Conservation (phyloP, 202 grass and related monocot genomes). For the Bolboschoenoplectus hybrid region DNA sequence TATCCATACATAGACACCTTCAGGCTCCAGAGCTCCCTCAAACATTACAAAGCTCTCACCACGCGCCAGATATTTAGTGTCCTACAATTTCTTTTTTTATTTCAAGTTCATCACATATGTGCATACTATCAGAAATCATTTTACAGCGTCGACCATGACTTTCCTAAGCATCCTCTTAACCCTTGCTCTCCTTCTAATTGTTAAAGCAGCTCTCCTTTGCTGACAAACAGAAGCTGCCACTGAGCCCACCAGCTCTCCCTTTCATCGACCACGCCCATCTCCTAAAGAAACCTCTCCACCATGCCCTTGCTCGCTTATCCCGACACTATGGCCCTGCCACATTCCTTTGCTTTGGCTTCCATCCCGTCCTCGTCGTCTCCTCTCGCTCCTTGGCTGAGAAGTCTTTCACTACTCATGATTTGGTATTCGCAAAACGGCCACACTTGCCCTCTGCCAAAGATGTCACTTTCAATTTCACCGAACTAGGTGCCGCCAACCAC, state of each 20-base stretch:
- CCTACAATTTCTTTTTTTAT: too few relatives aligned
- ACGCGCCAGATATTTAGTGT: too few relatives aligned
- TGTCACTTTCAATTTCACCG: conserved; percentile 45
- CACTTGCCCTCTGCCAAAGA: conserved; percentile 25
- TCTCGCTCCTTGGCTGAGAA: conserved; percentile 40
- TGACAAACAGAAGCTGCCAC: neutral
- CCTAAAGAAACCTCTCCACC: conserved; percentile 52
- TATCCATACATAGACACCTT: too few relatives aligned
- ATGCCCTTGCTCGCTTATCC: conserved; percentile 39
- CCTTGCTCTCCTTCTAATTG: too few relatives aligned
- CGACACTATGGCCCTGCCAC: conserved; percentile 28
- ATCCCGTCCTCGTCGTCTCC: conserved; percentile 50
- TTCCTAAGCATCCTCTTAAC: too few relatives aligned
- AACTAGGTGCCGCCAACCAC: conserved; percentile 24
- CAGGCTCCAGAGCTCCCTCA: too few relatives aligned
- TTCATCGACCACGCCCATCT: conserved; percentile 62
- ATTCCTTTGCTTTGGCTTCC: conserved; percentile 43
- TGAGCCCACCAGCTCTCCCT: conserved; percentile 47
- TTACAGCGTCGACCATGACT: too few relatives aligned
- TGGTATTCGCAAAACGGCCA: conserved; percentile 45
- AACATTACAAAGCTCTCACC: too few relatives aligned
- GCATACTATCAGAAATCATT: too few relatives aligned
- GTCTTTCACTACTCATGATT: conserved; percentile 53
- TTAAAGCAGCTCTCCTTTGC: neutral
- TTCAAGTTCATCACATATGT: too few relatives aligned